phyloP scores from a whole-genome alignment of 2,329 filamentous ascomycete species.

The Colletotrichum tanaceti region DNA sequence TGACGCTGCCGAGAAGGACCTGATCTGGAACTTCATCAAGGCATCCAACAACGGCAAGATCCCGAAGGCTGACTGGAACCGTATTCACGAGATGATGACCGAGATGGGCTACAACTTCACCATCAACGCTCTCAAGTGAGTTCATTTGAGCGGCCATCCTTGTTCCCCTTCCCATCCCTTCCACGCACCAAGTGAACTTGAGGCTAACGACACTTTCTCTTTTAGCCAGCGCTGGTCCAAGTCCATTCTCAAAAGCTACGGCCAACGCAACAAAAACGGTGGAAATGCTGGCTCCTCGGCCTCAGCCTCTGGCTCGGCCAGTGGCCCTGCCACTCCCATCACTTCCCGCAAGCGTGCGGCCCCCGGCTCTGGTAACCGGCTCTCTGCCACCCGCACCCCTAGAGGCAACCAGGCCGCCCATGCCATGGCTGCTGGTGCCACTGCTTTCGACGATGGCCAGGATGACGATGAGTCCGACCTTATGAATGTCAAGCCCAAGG shows the following conservation, averaged over 20 bases:
- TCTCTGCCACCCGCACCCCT: not conserved
- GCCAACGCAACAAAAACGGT: slow-evolving; percentile 43
- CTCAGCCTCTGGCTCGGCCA: not conserved
- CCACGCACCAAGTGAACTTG: not conserved
- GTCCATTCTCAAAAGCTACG: slow-evolving; percentile 52
- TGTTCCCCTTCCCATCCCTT: not conserved
- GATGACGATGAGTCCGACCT: slow-evolving; percentile 24
- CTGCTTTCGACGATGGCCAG: slow-evolving; percentile 4
- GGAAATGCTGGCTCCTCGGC: not conserved
- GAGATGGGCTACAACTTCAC: slow-evolving; percentile 51
- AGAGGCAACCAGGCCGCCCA: slow-evolving; percentile 13
- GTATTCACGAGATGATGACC: slow-evolving; percentile 48
- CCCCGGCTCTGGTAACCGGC: not conserved
- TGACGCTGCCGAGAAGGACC: slow-evolving; percentile 51
- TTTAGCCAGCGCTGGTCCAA: slow-evolving; percentile 55
- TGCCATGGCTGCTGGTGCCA: slow-evolving; percentile 25
- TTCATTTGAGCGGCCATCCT: slow-evolving; percentile 6
- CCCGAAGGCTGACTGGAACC: slow-evolving; percentile 50
- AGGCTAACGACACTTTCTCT: not conserved
- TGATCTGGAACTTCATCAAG: slow-evolving; percentile 51
- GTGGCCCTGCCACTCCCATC: not conserved
- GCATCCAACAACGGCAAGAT: slow-evolving; percentile 44
- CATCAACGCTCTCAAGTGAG: slow-evolving; percentile 54
- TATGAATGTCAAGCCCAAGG: slow-evolving; percentile 14
- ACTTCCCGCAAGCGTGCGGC: slow-evolving; percentile 24